These are phyloP conservation scores for Spathaspora gorwiae DNA, from an alignment of 805 yeast species.

Conservation along the genomic window DNA sequence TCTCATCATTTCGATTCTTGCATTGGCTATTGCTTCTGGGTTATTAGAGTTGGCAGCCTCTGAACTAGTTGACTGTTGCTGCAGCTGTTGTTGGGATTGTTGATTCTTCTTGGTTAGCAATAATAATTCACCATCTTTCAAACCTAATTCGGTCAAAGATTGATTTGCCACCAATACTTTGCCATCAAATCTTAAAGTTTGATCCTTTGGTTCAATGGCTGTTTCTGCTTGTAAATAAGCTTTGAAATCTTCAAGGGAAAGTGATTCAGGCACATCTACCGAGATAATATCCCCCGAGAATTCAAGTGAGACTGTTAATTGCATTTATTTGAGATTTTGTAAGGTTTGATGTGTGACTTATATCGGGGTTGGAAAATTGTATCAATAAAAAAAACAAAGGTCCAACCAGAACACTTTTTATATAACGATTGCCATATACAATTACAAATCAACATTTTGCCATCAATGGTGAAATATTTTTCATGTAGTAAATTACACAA, in stretches of 20 bases:
- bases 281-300: constrained; percentile 22
- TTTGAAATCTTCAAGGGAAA: constrained; percentile 61
- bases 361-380: no score
- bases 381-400: no score
- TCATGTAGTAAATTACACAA: no score
- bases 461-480: neutral
- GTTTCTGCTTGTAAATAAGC: constrained; percentile 75
- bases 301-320: constrained; percentile 22
- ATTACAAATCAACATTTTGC: neutral
- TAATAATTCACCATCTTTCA: constrained; percentile 58
- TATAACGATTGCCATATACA: no score
- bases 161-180: constrained; percentile 25
- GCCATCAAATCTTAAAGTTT: constrained; percentile 48
- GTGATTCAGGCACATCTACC: constrained; percentile 63
- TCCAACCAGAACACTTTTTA: no score
- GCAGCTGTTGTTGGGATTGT: constrained; percentile 6
- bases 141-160: constrained; percentile 43
- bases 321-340: constrained; percentile 12
- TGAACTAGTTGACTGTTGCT: constrained; percentile 3
- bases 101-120: constrained; percentile 24
- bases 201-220: constrained; percentile 41
- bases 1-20: constrained; percentile 46
- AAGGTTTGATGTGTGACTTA: no score
- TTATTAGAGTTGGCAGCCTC: constrained; percentile 1
- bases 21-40: constrained; percentile 10